Base-by-base conservation (phyloP, 2,329 filamentous ascomycete species). In the Fusarium sp. region DNA sequence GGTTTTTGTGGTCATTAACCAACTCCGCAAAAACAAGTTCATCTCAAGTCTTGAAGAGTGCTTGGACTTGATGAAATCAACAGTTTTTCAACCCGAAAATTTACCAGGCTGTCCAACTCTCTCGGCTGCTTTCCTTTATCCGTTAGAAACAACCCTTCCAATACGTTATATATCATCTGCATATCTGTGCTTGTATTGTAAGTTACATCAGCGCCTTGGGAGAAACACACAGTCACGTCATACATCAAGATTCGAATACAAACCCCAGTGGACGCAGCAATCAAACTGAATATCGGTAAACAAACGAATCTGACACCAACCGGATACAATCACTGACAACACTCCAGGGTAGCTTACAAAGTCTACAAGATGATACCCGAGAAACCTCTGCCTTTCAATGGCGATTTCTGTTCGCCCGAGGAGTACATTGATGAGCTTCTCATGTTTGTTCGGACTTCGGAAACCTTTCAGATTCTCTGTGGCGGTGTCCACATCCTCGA, bases 401-500 rank as follows among this genome's bases (percentile, higher is more conserved):
- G 87, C 46, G 84, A 86, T 68, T 97, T 94, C 80, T 73, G 79
- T 33, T 86, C 85, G 39, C 78, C 87, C 6, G 91, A 97, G 43
- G 84, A 87, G 49, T 99, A 97, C 74, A 84, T 97, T 44, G 82
- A 91, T 23, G 88, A 87, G 15, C 84, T 98, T 11, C 81, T 98
- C 23, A 73, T 86, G 17, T 97, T 98, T 70, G 85, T 88, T 2
- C 87, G 87, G 6, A 87, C 86, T 3, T 91, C 90, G 41, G 84
- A 88, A 49, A 81, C 92, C 2, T 93, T 97, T 67, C 90, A 92
- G 65, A 92, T 91, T 23, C 82, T 99, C n/a, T 97, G 93, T 72
- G 95, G 95, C 49, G 93, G 94, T n/a, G 91, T 98, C 1, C 95
- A 99, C 72, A 93, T 99, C 61, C 83, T 98, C 53, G 95, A 99